A percentile compares a stretch with the other conserved stretches of the same genome.
These are phyloP conservation scores for Ophiognomonia clavigignenti-juglandacearum DNA, from an alignment of 2,329 filamentous ascomycete species.

Conservation along the genomic window DNA sequence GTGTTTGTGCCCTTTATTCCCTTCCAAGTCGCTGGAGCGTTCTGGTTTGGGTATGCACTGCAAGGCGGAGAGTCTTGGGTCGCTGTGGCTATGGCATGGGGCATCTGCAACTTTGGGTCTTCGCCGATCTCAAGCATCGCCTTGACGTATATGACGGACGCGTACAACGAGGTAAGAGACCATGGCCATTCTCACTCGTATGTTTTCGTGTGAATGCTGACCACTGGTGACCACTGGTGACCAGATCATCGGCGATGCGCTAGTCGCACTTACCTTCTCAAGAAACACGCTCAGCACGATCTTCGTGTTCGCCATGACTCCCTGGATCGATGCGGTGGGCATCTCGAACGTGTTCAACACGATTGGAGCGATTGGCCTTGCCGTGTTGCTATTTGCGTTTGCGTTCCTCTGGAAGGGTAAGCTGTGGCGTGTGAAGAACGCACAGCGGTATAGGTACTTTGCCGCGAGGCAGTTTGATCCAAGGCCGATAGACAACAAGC, in stretches of 20 bases:
- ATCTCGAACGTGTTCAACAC: constrained; percentile 17
- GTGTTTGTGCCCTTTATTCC: constrained; percentile 20
- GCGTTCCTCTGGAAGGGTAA: constrained; percentile 16
- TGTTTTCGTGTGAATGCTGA: too few species aligned
- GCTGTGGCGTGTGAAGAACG: constrained; percentile 10
- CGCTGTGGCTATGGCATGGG: constrained; percentile 12
- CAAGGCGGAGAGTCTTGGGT: constrained; percentile 15
- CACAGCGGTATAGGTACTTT: constrained; percentile 13
- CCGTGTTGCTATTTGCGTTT: constrained; percentile 15
- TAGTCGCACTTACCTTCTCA: constrained; percentile 16
- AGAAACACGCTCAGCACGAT: constrained; percentile 15
- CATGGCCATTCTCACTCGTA: neutral
- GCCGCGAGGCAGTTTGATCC: constrained; percentile 17
- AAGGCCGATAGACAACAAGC: constrained; percentile 14
- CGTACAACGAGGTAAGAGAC: constrained; percentile 17
- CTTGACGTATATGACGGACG: constrained; percentile 16
- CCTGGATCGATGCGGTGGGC: constrained; percentile 13
- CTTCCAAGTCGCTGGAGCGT: constrained; percentile 15
- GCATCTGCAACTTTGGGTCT: constrained; percentile 11
- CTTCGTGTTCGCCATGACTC: constrained; percentile 16
- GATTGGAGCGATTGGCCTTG: constrained; percentile 14
- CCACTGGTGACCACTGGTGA: too few species aligned
- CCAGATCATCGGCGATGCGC: constrained; percentile 16
- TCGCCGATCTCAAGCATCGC: constrained; percentile 15
- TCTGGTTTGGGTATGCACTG: constrained; percentile 17